phyloP scores from a whole-genome alignment of 2,329 filamentous ascomycete species.

The Cordyceps farinosa region DNA sequence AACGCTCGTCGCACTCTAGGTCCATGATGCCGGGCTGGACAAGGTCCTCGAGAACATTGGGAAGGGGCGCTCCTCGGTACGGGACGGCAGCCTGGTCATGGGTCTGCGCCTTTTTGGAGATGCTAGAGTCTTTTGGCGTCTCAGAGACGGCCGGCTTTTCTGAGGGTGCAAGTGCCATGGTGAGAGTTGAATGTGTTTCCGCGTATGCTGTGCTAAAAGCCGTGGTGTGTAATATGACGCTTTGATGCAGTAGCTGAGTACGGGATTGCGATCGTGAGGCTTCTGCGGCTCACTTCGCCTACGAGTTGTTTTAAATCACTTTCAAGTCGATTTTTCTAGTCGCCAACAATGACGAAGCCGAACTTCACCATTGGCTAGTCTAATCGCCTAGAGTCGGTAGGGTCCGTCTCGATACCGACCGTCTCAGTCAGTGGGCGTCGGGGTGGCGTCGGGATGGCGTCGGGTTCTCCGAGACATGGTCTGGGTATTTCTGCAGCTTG shows the following conservation, averaged over 20 bases:
- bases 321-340: background rate
- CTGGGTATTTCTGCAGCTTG: too few species aligned
- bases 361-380: background rate
- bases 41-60: constrained; percentile 24
- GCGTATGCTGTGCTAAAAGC: background rate
- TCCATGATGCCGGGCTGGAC: constrained; percentile 27
- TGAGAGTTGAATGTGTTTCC: background rate
- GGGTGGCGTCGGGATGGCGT: background rate
- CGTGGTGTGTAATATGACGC: background rate
- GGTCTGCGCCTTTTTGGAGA: background rate
- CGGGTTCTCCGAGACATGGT: background rate
- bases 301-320: background rate
- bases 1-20: constrained; percentile 29
- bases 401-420: background rate
- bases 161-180: background rate
- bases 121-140: background rate
- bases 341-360: background rate
- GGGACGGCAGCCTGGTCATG: constrained; percentile 19
- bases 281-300: background rate
- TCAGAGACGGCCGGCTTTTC: background rate
- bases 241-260: background rate
- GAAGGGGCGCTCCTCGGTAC: constrained; percentile 25
- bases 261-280: background rate
- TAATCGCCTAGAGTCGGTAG: background rate
- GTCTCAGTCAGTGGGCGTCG: background rate